A percentile compares a stretch with the other conserved stretches of the same genome.
These are phyloP conservation scores for Kentomonas sorsogonicus DNA, from an alignment of 208 protist genomes.

Conservation along the genomic window DNA sequence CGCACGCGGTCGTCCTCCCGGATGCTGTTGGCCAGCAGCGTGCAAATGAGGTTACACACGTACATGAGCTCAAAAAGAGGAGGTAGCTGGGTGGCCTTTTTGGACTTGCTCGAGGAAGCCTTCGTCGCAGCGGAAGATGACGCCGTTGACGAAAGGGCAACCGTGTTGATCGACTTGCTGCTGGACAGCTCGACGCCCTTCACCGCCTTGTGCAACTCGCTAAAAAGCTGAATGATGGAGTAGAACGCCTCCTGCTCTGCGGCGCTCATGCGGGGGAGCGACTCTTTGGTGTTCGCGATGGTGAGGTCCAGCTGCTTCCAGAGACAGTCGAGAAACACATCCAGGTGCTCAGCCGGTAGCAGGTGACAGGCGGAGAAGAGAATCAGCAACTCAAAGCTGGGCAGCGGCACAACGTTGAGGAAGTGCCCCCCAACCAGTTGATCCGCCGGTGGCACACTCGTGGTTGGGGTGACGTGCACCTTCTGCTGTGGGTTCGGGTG, in stretches of 20 bases:
- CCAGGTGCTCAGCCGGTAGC: conserved; percentile 14
- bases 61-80: conserved; percentile 16
- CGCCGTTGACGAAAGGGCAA: background rate
- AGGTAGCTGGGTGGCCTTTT: conserved; percentile 12
- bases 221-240: no score
- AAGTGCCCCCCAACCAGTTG: conserved; percentile 19
- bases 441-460: conserved; percentile 22
- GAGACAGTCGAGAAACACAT: conserved; percentile 16
- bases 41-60: conserved; percentile 17
- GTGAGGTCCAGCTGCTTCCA: conserved; percentile 6
- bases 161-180: background rate
- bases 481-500: conserved; percentile 34
- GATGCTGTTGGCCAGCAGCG: conserved; percentile 25
- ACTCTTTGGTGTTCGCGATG: conserved; percentile 13
- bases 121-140: no score
- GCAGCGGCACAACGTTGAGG: conserved; percentile 31
- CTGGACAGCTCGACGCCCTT: no score
- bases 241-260: no score
- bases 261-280: no score
- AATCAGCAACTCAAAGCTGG: conserved; percentile 38
- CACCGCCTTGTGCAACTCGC: conserved; percentile 1
- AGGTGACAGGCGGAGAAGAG: conserved; percentile 40
- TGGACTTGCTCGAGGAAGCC: no score
- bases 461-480: conserved; percentile 15
- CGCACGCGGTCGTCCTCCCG: conserved; percentile 7